phyloP scores from a whole-genome alignment of 257 asterid species.

The Solanum sejunctum region DNA sequence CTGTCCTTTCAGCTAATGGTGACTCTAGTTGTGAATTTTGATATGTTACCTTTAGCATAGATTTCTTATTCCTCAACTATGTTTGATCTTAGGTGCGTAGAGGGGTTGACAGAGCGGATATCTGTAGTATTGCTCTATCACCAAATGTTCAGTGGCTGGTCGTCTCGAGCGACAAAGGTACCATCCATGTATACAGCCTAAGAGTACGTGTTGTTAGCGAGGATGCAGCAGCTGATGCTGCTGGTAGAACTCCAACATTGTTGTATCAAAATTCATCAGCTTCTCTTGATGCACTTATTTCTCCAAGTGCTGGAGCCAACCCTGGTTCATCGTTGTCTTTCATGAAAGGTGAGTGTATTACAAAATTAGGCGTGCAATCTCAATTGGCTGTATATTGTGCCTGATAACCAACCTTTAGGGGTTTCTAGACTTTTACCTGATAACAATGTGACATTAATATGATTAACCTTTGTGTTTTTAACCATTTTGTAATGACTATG shows the following conservation, averaged over 20 bases:
- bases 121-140: conserved; percentile 68
- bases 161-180: conserved; percentile 91
- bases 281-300: conserved; percentile 62
- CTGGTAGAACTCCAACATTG: conserved; percentile 33
- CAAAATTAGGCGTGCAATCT: neutral
- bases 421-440: neutral
- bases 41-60: neutral
- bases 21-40: neutral
- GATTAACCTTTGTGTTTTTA: neutral
- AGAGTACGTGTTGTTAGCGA: conserved; percentile 69
- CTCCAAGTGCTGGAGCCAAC: conserved; percentile 62
- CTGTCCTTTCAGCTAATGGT: neutral
- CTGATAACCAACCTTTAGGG: neutral
- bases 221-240: conserved; percentile 38
- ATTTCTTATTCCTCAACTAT: conserved; percentile 4
- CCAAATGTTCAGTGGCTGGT: conserved; percentile 91
- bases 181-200: conserved; percentile 84
- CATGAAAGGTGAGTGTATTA: conserved; percentile 57
- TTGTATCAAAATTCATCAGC: conserved; percentile 44
- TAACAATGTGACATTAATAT: neutral
- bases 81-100: conserved; percentile 71
- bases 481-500: neutral
- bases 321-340: conserved; percentile 81
- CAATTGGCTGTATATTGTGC: neutral
- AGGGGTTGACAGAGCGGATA: conserved; percentile 83